Percentiles rank a stretch among this genome's conserved stretches.
Evolutionary conservation across 257 asterid genomes (phyloP).

Genomic region (Ilex aquifolium): DNA sequence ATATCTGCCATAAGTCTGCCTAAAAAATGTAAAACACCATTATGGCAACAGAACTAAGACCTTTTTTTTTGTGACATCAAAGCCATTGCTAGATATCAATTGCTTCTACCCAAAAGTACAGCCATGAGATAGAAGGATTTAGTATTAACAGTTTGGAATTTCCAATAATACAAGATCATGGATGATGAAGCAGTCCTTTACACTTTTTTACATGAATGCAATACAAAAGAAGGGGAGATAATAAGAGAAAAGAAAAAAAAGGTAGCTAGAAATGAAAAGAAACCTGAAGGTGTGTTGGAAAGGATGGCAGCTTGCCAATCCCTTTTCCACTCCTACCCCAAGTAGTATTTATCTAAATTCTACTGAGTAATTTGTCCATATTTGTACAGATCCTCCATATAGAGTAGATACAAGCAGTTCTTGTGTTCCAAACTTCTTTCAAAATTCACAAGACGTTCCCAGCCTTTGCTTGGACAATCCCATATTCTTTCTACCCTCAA

Average conservation of each 20-base stretch:
- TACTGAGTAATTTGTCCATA: neutral
- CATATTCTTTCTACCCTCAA: slow-evolving; percentile 64
- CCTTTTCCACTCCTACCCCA: slow-evolving; percentile 26
- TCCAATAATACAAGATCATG: too few relatives aligned
- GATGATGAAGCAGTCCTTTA: too few relatives aligned
- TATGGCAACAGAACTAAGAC: too few relatives aligned
- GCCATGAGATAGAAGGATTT: too few relatives aligned
- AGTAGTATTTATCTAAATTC: too few relatives aligned
- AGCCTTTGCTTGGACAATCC: slow-evolving; percentile 69
- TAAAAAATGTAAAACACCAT: too few relatives aligned
- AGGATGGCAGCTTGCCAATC: slow-evolving; percentile 50
- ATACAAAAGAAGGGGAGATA: neutral
- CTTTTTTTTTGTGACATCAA: too few relatives aligned
- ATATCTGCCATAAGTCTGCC: too few relatives aligned
- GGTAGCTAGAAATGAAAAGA: slow-evolving; percentile 2
- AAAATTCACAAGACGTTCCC: slow-evolving; percentile 83
- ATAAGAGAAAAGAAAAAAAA: slow-evolving; percentile 14
- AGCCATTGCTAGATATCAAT: too few relatives aligned
- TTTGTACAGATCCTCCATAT: slow-evolving; percentile 13
- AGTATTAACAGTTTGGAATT: too few relatives aligned
- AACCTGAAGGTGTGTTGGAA: slow-evolving; percentile 17
- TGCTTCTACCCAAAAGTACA: too few relatives aligned
- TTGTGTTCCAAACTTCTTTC: slow-evolving; percentile 22
- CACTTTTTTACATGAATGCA: too few relatives aligned
- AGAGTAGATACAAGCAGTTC: slow-evolving; percentile 11